Evolutionary conservation across 148 eudicot species (phyloP).

Genomic region (Nyssa sinensis): DNA sequence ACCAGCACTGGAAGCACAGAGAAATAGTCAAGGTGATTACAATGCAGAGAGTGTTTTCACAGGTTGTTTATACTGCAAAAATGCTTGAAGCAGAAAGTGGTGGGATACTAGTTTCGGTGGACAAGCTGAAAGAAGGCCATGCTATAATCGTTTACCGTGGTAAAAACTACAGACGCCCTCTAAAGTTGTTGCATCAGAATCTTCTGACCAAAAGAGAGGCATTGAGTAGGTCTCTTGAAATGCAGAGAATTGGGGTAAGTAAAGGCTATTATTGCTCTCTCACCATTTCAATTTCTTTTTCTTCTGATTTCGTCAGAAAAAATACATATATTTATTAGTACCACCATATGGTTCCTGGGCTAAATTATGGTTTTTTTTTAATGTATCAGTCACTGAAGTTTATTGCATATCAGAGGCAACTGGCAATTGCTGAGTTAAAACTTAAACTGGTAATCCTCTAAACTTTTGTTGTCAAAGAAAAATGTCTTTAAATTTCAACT

Average conservation of each 20-base stretch:
- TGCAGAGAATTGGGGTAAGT: constrained; percentile 94
- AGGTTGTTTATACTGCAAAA: constrained; percentile 63
- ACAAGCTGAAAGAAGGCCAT: constrained; percentile 81
- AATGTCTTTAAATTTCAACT: too few species aligned
- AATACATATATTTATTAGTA: too few species aligned
- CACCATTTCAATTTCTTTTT: neutral
- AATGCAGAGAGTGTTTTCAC: constrained; percentile 60
- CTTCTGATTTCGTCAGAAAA: too few species aligned
- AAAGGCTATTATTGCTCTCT: neutral
- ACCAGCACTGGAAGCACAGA: constrained; percentile 97
- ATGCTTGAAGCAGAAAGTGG: constrained; percentile 72
- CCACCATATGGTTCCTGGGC: neutral
- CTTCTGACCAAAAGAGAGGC: constrained; percentile 81
- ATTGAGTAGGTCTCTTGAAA: constrained; percentile 68
- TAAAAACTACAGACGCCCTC: constrained; percentile 82
- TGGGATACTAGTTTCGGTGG: constrained; percentile 68
- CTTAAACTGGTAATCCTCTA: constrained; percentile 55
- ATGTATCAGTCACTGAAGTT: constrained; percentile 72
- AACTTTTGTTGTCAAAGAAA: neutral
- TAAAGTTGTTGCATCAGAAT: constrained; percentile 33
- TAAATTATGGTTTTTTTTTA: constrained; percentile 7
- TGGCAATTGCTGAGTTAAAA: constrained; percentile 54
- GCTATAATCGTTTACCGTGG: constrained; percentile 86
- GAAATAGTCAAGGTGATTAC: constrained; percentile 84
- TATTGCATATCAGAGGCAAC: constrained; percentile 67